phyloP scores from a whole-genome alignment of 305 asterid species.

The Fraxinus sp. region DNA sequence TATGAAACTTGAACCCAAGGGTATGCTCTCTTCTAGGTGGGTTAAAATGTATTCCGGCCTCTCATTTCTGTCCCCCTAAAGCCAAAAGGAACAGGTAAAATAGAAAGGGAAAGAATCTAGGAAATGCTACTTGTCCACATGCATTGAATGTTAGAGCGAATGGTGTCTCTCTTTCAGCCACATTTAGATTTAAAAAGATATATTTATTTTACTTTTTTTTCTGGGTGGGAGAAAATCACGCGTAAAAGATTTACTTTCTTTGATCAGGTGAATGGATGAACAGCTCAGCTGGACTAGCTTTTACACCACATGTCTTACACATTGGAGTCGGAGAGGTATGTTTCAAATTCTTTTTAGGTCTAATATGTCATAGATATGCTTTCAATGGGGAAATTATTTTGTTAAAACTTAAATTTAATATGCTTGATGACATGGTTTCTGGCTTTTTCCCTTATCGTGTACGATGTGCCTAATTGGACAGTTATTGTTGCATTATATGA shows the following conservation, averaged over 20 bases:
- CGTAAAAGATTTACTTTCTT: neutral
- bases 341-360: neutral
- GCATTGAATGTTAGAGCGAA: neutral
- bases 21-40: neutral
- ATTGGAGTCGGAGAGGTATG: constrained; percentile 54
- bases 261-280: constrained; percentile 70
- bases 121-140: neutral
- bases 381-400: neutral
- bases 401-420: neutral
- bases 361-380: neutral
- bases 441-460: neutral
- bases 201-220: neutral
- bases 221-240: neutral
- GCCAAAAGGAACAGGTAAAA: neutral
- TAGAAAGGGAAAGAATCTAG: neutral
- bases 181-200: neutral
- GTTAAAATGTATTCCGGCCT: neutral
- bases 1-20: neutral
- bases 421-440: neutral
- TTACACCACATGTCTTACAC: constrained; percentile 57
- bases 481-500: neutral
- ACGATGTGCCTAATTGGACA: neutral
- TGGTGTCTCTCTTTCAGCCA: neutral
- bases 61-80: neutral
- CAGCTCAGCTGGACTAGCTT: constrained; percentile 62